Percentiles rank a stretch among this genome's conserved stretches.
Conservation (phyloP, 805 yeast species). For the Clavispora fructus region DNA sequence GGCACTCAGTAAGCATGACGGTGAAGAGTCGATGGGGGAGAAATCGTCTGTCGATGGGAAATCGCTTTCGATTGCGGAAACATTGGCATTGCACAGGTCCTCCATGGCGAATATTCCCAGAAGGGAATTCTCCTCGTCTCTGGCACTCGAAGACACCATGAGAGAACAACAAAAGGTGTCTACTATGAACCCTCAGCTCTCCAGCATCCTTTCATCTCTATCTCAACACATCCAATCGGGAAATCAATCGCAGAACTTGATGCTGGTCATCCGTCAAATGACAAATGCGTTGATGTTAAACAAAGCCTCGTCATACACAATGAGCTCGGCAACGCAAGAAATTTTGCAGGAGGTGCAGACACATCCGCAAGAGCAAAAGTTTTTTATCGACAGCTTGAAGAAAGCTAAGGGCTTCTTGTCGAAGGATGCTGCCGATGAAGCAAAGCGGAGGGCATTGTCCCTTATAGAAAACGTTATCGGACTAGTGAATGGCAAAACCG, state of each 20-base stretch:
- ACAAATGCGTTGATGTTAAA: constrained; percentile 25
- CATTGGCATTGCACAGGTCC: constrained; percentile 50
- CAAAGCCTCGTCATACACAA: constrained; percentile 8
- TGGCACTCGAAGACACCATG: constrained; percentile 21
- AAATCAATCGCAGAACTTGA: constrained; percentile 18
- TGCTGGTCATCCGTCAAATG: constrained; percentile 37
- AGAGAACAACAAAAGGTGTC: constrained; percentile 9
- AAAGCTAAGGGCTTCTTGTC: constrained; percentile 30
- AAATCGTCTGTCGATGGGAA: constrained; percentile 12
- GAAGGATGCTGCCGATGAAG: constrained; percentile 7
- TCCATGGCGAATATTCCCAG: constrained; percentile 31
- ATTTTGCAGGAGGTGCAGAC: constrained; percentile 11
- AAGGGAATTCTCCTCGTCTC: constrained; percentile 25
- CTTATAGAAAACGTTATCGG: constrained; percentile 22
- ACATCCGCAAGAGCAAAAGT: constrained; percentile 16
- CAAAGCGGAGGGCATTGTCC: constrained; percentile 16
- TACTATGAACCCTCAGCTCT: constrained; percentile 24
- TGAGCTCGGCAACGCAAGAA: constrained; percentile 8
- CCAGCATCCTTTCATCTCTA: constrained; percentile 27
- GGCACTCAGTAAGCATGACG: constrained; percentile 1
- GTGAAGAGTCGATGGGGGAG: neutral
- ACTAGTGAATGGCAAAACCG: constrained; percentile 9
- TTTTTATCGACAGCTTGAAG: constrained; percentile 25
- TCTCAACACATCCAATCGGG: constrained; percentile 26
- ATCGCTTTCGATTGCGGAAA: constrained; percentile 52